Evolutionary conservation across 306 rosid species (phyloP).

Genomic region (Fragaria iinumae): DNA sequence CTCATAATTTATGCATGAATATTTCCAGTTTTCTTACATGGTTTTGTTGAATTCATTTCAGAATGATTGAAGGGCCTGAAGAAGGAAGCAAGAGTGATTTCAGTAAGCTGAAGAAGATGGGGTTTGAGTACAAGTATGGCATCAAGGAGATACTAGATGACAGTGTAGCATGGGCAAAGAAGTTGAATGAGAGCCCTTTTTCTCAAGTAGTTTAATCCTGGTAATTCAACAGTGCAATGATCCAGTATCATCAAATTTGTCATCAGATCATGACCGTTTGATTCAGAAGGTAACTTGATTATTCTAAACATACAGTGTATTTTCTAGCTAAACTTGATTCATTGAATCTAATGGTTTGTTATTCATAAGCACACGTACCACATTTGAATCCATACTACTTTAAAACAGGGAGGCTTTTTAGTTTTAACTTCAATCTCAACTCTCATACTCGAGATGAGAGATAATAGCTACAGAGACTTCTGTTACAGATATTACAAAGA

Average conservation of each 20-base stretch:
- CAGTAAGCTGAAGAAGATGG: constrained; percentile 25
- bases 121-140: constrained; percentile 15
- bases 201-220: not conserved
- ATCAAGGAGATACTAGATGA: constrained; percentile 20
- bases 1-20: not conserved
- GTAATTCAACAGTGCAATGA: not conserved
- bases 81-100: constrained; percentile 17
- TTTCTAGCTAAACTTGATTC: not conserved
- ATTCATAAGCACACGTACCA: too few relatives aligned
- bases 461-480: not conserved
- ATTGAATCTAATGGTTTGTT: not conserved
- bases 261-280: not conserved
- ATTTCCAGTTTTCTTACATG: not conserved
- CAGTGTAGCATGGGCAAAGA: constrained; percentile 20
- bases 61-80: constrained; percentile 22
- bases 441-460: not conserved
- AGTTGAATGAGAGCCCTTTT: not conserved
- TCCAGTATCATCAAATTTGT: not conserved
- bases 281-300: not conserved
- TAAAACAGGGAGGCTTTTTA: too few relatives aligned
- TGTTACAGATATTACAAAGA: too few relatives aligned
- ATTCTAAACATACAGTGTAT: not conserved
- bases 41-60: constrained; percentile 8
- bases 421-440: too few relatives aligned
- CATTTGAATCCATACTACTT: too few relatives aligned